Evolutionary conservation across 164 flowering plant species (phyloP), one percentile per base, ranked within the genome.

Genomic region (Vitis rupestris): DNA sequence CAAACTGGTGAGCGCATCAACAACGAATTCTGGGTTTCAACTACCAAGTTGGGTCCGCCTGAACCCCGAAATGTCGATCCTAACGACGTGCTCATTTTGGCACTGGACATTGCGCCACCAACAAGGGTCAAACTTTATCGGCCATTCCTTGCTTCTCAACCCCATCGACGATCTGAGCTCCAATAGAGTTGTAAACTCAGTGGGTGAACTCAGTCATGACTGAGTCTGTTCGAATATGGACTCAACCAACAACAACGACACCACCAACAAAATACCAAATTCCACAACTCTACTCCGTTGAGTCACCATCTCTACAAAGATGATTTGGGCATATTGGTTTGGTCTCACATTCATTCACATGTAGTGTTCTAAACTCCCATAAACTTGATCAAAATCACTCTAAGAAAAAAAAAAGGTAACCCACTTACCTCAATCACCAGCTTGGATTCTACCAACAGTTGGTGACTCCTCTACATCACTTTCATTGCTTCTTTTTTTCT

Each of bases 101-200:
- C 92, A 88, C 11, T 27, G 60, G 10, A 88, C 65, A 4, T 90
- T 90, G 4, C 16, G 66, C 92, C 92, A 88, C 8, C 51, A 47
- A 63, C 90, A 88, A 69, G 87, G 89, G 70, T 86, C 91, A 0
- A 65, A 69, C 72, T 87, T 91, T n/a, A 76, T 82, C 1, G 98
- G 98, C 99, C 99, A 94, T 2, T 94, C 97, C 73, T 60, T 84
- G 63, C 81, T 74, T 66, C 99, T 80, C 50, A 91, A 57, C 62
- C 98, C 97, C 44, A 94, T 70, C 6, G 99, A 84, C 50, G 96
- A 88, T 75, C 99, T 81, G 64, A 94, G 82, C 29, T 76, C 63
- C 53, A 85, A 78, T 63, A 94, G 71, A 48, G 93, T 92, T 16
- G 53, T 68, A 23, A 73, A 65, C 66, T 95, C 98, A 7, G 23